A percentile compares a stretch with the other conserved stretches of the same genome.
Evolutionary conservation across 2,329 filamentous ascomycete species (phyloP).

Genomic region (Fusarium buharicum): DNA sequence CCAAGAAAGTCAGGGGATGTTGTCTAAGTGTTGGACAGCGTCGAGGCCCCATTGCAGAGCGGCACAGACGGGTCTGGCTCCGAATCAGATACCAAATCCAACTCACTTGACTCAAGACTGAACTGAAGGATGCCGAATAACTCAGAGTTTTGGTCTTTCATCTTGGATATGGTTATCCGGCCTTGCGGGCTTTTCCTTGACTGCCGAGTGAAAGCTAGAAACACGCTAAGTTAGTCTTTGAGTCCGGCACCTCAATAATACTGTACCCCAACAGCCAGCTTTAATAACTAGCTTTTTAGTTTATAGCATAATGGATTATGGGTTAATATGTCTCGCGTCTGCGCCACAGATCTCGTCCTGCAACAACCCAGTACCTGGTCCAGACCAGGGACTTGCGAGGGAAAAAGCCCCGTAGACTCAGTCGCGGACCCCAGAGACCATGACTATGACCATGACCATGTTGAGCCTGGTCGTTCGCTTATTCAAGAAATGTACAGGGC

Average conservation of each 20-base stretch:
- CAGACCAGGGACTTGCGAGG: slow-evolving; percentile 6
- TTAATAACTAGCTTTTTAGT: slow-evolving; percentile 12
- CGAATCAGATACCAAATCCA: not conserved
- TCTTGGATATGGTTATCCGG: slow-evolving; percentile 32
- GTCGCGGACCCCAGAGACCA: slow-evolving; percentile 29
- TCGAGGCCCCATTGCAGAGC: slow-evolving; percentile 10
- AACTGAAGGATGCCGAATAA: not conserved
- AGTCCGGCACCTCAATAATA: slow-evolving; percentile 19
- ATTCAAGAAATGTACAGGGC: slow-evolving; percentile 13
- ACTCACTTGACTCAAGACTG: slow-evolving; percentile 13
- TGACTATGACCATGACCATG: not conserved
- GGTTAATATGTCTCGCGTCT: slow-evolving; percentile 13
- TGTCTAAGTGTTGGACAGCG: slow-evolving; percentile 14
- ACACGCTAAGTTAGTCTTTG: slow-evolving; percentile 24
- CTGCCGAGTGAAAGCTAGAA: slow-evolving; percentile 22
- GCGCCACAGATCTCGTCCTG: slow-evolving; percentile 34
- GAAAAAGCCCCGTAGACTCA: slow-evolving; percentile 11
- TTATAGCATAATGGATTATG: slow-evolving; percentile 11
- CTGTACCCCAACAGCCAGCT: slow-evolving; percentile 19
- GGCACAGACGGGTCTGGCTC: slow-evolving; percentile 21
- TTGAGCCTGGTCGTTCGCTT: slow-evolving; percentile 17
- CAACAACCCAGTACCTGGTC: slow-evolving; percentile 13
- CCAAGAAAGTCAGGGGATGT: slow-evolving; percentile 25
- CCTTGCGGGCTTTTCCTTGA: slow-evolving; percentile 20
- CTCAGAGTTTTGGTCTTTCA: not conserved